Percentiles rank a stretch among this genome's conserved stretches.
phyloP scores from a whole-genome alignment of 805 yeast genomes.

The Lipomyces mesembrius region DNA sequence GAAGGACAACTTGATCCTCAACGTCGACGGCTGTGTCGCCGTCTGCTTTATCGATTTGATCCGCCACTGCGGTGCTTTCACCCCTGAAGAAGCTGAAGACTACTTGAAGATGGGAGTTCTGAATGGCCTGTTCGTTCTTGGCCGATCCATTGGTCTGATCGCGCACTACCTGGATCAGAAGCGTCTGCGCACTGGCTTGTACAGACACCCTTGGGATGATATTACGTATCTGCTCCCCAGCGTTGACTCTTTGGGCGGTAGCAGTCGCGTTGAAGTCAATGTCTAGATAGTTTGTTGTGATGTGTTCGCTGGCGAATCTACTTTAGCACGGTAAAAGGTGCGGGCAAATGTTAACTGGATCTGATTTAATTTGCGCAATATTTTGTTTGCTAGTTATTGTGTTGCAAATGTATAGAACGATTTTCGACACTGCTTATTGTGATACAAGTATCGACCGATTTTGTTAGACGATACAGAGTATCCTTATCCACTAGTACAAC shows the following conservation, averaged over 20 bases:
- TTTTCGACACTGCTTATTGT: too few species aligned
- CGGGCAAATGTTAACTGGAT: constrained; percentile 1
- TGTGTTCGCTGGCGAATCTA: constrained; percentile 1
- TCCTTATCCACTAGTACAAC: too few species aligned
- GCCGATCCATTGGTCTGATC: constrained; percentile 54
- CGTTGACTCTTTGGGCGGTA: constrained; percentile 27
- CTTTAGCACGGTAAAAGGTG: background rate
- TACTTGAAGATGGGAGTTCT: constrained; percentile 54
- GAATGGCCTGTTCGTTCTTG: constrained; percentile 53
- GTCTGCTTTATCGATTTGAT: constrained; percentile 52
- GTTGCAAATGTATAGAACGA: background rate
- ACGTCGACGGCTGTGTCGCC: constrained; percentile 55
- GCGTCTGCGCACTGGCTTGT: constrained; percentile 53
- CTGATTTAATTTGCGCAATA: background rate
- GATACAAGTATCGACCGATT: too few species aligned
- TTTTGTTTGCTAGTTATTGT: constrained; percentile 1
- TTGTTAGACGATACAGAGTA: too few species aligned
- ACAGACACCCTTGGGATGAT: constrained; percentile 57
- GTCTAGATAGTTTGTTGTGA: constrained; percentile 13
- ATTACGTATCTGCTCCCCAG: constrained; percentile 47
- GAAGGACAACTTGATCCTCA: constrained; percentile 53
- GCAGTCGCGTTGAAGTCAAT: constrained; percentile 27
- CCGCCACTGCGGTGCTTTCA: constrained; percentile 53
- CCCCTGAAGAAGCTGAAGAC: constrained; percentile 53
- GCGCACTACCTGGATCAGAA: constrained; percentile 55